A percentile compares a stretch with the other conserved stretches of the same genome.
These are phyloP conservation scores for Capsella rubella DNA, from an alignment of 441 rosid species.

Conservation along the genomic window DNA sequence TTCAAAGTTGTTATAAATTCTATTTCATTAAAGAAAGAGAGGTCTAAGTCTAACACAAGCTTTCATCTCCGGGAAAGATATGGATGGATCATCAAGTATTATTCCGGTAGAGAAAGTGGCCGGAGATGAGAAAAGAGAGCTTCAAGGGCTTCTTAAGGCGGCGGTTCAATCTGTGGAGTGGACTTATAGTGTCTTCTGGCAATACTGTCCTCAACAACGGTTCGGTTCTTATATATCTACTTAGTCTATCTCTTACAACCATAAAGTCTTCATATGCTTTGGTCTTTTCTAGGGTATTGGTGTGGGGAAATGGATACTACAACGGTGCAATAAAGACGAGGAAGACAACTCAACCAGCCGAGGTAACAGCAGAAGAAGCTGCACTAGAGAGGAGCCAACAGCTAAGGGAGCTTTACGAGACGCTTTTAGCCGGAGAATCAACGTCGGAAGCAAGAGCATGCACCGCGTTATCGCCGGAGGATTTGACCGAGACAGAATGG, in stretches of 20 bases:
- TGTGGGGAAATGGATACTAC: slow-evolving; percentile 95
- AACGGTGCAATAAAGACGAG: slow-evolving; percentile 97
- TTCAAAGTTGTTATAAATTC: slow-evolving; percentile 28
- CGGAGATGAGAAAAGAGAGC: slow-evolving; percentile 49
- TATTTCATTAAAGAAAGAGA: not conserved
- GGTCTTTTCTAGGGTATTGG: slow-evolving; percentile 55
- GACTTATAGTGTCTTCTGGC: slow-evolving; percentile 97
- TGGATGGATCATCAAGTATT: slow-evolving; percentile 35
- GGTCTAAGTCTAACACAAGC: not conserved
- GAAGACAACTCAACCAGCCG: slow-evolving; percentile 93
- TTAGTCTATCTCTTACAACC: not conserved
- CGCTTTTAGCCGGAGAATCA: slow-evolving; percentile 74
- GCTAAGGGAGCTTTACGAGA: slow-evolving; percentile 88
- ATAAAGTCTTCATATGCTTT: too few species aligned
- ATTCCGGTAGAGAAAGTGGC: slow-evolving; percentile 46
- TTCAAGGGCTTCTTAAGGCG: slow-evolving; percentile 75
- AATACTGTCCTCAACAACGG: slow-evolving; percentile 94
- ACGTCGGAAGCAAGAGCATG: slow-evolving; percentile 69
- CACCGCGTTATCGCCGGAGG: slow-evolving; percentile 93
- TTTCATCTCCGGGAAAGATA: slow-evolving; percentile 18
- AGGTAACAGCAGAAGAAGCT: slow-evolving; percentile 87
- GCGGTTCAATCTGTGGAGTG: slow-evolving; percentile 93
- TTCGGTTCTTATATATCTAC: slow-evolving; percentile 11
- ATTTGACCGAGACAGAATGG: slow-evolving; percentile 98
- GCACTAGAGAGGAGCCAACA: slow-evolving; percentile 93